phyloP scores from a whole-genome alignment of 2,329 filamentous ascomycete species.

The Pezicula carpinea region DNA sequence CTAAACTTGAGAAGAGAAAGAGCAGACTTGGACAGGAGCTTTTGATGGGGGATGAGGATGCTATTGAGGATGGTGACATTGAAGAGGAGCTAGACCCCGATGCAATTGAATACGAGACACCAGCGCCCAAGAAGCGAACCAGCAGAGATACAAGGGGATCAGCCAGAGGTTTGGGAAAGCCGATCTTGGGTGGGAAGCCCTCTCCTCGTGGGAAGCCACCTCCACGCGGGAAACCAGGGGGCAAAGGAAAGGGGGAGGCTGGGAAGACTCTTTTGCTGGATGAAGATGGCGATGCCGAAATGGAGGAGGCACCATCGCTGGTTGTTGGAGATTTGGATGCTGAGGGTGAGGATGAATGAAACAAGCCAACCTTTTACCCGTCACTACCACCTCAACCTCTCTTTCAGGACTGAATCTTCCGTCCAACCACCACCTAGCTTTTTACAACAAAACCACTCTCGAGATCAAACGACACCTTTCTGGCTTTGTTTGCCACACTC shows the following conservation, averaged over 20 bases:
- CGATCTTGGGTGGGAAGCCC: background rate
- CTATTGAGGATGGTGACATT: slow-evolving; percentile 15
- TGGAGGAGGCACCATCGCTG: slow-evolving; percentile 22
- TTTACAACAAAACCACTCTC: too few species aligned
- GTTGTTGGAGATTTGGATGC: slow-evolving; percentile 10
- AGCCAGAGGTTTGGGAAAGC: slow-evolving; percentile 5
- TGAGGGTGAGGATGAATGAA: slow-evolving; percentile 11
- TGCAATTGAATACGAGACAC: slow-evolving; percentile 13
- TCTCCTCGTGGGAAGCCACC: too few species aligned
- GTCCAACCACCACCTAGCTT: too few species aligned
- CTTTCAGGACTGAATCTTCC: too few species aligned
- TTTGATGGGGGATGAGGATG: slow-evolving; percentile 22
- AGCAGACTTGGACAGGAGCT: slow-evolving; percentile 28
- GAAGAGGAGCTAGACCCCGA: slow-evolving; percentile 10
- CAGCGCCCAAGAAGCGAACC: slow-evolving; percentile 9
- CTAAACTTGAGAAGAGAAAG: slow-evolving; percentile 32
- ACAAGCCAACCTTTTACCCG: background rate
- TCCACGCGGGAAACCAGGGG: background rate
- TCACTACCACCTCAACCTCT: background rate
- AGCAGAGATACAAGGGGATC: slow-evolving; percentile 11
- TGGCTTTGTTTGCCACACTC: background rate
- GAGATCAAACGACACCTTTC: too few species aligned
- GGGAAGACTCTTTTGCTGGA: slow-evolving; percentile 3
- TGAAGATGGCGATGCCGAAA: slow-evolving; percentile 9
- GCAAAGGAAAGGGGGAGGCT: slow-evolving; percentile 6